Conservation (phyloP, 495 filamentous ascomycete species). For the Cercophora newfieldiana region DNA sequence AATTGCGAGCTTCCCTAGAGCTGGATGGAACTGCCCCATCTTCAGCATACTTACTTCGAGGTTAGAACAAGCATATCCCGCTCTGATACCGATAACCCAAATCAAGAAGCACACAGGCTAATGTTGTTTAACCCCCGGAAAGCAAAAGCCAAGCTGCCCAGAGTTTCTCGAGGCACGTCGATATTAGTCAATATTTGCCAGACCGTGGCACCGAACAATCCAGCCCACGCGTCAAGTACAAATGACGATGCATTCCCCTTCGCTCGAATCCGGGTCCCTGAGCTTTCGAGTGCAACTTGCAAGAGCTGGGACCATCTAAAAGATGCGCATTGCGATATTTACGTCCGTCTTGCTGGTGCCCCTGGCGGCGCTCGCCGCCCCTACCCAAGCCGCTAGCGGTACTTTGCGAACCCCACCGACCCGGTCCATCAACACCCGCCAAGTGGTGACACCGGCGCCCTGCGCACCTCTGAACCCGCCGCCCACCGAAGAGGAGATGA, state of each 20-base stretch:
- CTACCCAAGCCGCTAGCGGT: background rate
- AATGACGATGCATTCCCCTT: background rate
- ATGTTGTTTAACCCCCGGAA: background rate
- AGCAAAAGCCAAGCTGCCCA: background rate
- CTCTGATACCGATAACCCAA: background rate
- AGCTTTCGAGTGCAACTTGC: too few species aligned
- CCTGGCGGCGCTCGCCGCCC: background rate
- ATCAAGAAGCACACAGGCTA: background rate
- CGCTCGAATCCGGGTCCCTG: too few species aligned
- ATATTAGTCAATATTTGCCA: background rate
- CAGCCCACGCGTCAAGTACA: background rate
- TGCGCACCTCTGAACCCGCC: conserved; percentile 20
- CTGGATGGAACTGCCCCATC: too few species aligned
- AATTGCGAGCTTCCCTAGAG: too few species aligned
- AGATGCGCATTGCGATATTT: conserved; percentile 1
- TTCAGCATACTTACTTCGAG: too few species aligned
- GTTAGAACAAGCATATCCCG: too few species aligned
- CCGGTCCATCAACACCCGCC: background rate
- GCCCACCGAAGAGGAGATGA: conserved; percentile 28
- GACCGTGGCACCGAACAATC: background rate
- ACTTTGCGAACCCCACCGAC: background rate
- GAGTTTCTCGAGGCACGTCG: background rate
- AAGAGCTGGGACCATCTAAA: background rate
- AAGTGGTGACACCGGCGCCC: conserved; percentile 23
- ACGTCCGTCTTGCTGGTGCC: background rate